Conservation (phyloP, 2,329 filamentous ascomycete genomes). For the Fonsecaea multimorphosa region DNA sequence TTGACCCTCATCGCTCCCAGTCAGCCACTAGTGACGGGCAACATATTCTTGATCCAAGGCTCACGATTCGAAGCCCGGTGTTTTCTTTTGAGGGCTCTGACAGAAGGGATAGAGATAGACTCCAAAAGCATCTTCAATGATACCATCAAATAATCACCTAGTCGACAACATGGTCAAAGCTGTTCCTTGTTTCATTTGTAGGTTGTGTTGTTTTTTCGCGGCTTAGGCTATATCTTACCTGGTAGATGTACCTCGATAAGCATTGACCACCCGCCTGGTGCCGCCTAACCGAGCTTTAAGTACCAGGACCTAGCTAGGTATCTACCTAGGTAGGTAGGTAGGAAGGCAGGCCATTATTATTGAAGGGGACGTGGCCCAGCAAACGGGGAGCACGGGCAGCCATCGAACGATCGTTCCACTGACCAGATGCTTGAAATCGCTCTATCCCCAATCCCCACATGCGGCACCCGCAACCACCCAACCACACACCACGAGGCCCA, state of each 20-base stretch:
- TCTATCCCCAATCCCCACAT: conserved; percentile 16
- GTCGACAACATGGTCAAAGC: not conserved
- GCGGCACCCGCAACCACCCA: conserved; percentile 10
- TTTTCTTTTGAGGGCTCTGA: not conserved
- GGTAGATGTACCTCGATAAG: not conserved
- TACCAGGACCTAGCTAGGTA: not conserved
- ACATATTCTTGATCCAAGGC: not conserved
- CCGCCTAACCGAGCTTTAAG: not conserved
- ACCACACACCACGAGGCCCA: conserved; percentile 3
- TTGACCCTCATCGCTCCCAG: not conserved
- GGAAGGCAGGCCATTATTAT: too few relatives aligned
- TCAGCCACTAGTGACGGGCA: not conserved
- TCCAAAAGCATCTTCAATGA: conserved; percentile 11
- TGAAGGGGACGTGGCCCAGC: too few relatives aligned
- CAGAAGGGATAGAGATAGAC: conserved; percentile 5
- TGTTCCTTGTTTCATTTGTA: not conserved
- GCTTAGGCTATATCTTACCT: not conserved
- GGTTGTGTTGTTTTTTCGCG: not conserved
- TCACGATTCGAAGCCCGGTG: not conserved
- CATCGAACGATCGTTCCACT: too few relatives aligned
- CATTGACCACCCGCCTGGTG: not conserved
- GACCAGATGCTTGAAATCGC: not conserved
- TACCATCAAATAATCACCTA: not conserved
- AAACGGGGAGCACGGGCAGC: not conserved
- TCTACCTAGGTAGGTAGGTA: not conserved